Evolutionary conservation across 2,329 filamentous ascomycete species (phyloP).

Genomic region (Colletotrichum karsti): DNA sequence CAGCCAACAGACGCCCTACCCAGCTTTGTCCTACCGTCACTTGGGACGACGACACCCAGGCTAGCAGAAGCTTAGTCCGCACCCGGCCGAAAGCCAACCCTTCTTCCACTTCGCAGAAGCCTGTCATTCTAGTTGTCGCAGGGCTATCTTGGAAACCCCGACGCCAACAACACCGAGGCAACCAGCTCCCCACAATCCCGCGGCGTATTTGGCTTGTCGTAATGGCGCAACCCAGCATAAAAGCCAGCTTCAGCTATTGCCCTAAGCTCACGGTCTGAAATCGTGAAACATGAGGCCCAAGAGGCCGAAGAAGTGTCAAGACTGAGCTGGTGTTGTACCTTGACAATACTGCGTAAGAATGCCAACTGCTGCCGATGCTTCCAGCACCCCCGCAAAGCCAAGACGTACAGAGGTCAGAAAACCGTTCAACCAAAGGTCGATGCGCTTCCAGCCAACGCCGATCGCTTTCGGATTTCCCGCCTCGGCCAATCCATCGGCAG

Average conservation of each 20-base stretch:
- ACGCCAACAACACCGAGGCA: background rate
- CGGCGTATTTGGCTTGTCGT: background rate
- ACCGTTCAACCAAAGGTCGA: constrained; percentile 12
- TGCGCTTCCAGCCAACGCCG: constrained; percentile 24
- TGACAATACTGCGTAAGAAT: too few species aligned
- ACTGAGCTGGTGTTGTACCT: background rate
- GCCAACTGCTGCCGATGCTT: constrained; percentile 9
- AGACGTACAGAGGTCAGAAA: background rate
- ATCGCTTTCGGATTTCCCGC: constrained; percentile 26
- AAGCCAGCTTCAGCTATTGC: background rate
- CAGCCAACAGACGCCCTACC: background rate
- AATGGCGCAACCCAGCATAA: background rate
- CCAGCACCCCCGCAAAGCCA: constrained; percentile 26
- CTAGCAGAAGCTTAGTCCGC: background rate
- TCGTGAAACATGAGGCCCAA: background rate
- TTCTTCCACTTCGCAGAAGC: background rate
- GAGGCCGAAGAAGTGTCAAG: background rate
- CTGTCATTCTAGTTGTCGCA: background rate
- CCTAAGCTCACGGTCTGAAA: background rate
- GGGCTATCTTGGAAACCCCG: background rate
- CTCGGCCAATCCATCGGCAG: constrained; percentile 20
- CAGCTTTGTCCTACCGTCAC: constrained; percentile 14
- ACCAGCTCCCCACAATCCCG: background rate
- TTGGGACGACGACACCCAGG: constrained; percentile 12
- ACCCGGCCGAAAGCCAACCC: background rate